Evolutionary conservation across 495 filamentous ascomycete species (phyloP), one percentile per base, ranked within the genome.

Genomic region (Annulohypoxylon nitens): DNA sequence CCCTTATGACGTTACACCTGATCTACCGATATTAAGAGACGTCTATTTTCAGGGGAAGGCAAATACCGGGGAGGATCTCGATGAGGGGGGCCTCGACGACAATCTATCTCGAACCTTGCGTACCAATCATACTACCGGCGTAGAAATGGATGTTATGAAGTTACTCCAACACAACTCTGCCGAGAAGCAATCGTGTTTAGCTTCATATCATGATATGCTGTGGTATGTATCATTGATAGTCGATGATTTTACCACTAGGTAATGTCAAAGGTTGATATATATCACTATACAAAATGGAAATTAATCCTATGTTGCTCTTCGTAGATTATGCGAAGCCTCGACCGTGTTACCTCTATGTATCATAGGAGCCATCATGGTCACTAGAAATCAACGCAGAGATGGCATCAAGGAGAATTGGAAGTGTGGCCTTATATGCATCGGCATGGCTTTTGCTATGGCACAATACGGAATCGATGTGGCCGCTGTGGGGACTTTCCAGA

Each of bases 391-490:
- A 45, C 72, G 70, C 16, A 60, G 76, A 36, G 74, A 71, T 68
- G 57, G 70, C 63, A n/a, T 77, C 60, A 70, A 58, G 70, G 70
- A 77, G 53, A 77, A 80, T 41, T 68, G 64, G 71, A 75, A 71
- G 62, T 76, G 73, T 34, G 73, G 69, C 4, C 37, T 76, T 36
- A 75, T 80, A 12, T 79, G 75, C 58, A 34, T 75, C 34, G 54
- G 73, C 36, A 75, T 81, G 67, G 61, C 71, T 36, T 62, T 79
- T 30, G 75, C 75, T 10, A 76, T 67, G 39, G 61, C 68, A 11
- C 79, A 79, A 43, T 78, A 79, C 53, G 78, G 79, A 26, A 78
- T 75, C 70, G 78, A 81, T 58, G 66, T 70, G 11, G 53, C 60
- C 18, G 68, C 69, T 8, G 62, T 82, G 9, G 60, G 75, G 0